These are phyloP conservation scores for Lactarius evosmus DNA, from an alignment of 768 basidiomycete species.

Conservation along the genomic window DNA sequence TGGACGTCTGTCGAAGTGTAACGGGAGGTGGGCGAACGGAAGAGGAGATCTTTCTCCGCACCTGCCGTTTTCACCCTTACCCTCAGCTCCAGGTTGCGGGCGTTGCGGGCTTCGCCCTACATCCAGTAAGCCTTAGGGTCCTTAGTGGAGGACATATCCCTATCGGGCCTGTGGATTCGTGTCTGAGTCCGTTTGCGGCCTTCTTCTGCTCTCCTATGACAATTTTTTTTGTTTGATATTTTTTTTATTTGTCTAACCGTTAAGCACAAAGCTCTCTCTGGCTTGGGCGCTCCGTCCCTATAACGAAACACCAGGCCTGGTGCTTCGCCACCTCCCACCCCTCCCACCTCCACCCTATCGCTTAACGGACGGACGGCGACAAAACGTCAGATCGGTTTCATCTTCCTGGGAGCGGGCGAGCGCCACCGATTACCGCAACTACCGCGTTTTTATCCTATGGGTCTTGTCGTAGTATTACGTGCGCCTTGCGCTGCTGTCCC, in stretches of 20 bases:
- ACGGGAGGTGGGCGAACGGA: background rate
- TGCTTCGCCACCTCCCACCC: conserved; percentile 15
- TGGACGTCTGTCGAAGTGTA: conserved; percentile 11
- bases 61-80: conserved; percentile 4
- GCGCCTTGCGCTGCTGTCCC: conserved; percentile 11
- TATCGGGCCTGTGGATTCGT: conserved; percentile 7
- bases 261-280: conserved; percentile 4
- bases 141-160: conserved; percentile 1
- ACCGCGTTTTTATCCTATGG: background rate
- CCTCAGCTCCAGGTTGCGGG: background rate
- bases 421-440: conserved; percentile 25
- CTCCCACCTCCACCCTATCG: conserved; percentile 17
- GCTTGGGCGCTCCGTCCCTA: conserved; percentile 20
- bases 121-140: conserved; percentile 10
- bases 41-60: conserved; percentile 5
- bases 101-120: conserved; percentile 2
- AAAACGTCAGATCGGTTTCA: conserved; percentile 24
- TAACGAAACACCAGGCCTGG: conserved; percentile 18
- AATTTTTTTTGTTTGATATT: conserved; percentile 5
- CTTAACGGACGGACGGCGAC: conserved; percentile 19
- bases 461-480: conserved; percentile 25
- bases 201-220: conserved; percentile 11
- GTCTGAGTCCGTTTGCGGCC: conserved; percentile 3
- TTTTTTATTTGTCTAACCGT: background rate
- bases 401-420: conserved; percentile 16